Percentiles rank a stretch among this genome's conserved stretches.
phyloP scores from a whole-genome alignment of 805 yeast genomes.

The Schwanniomyces vanrijiae region DNA sequence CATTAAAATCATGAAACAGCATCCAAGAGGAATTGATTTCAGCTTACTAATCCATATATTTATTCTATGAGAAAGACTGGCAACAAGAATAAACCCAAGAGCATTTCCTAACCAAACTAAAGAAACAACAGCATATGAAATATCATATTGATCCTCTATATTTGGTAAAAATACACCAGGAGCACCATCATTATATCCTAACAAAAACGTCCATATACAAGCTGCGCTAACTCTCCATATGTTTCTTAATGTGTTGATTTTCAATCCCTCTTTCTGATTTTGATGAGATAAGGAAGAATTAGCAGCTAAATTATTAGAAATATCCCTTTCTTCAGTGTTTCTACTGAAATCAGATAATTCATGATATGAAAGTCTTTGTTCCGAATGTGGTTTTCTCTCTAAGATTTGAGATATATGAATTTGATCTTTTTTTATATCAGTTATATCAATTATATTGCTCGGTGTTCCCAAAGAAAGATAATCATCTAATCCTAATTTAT shows the following conservation, averaged over 20 bases:
- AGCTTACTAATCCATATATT: constrained; percentile 20
- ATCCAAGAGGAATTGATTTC: constrained; percentile 31
- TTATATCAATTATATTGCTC: background rate
- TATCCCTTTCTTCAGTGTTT: background rate
- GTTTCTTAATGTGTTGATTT: constrained; percentile 20
- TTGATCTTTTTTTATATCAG: background rate
- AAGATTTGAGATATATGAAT: background rate
- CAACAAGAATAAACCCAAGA: constrained; percentile 24
- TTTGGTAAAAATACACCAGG: constrained; percentile 29
- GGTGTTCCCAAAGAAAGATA: background rate
- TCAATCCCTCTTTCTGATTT: background rate
- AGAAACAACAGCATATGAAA: constrained; percentile 24
- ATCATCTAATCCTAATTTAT: background rate
- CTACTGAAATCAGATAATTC: background rate
- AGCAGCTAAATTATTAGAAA: background rate
- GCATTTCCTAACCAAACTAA: constrained; percentile 29
- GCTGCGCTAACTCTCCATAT: constrained; percentile 15
- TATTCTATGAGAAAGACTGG: constrained; percentile 22
- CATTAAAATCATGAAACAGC: constrained; percentile 34
- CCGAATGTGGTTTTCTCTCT: constrained; percentile 3
- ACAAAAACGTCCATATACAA: constrained; percentile 17
- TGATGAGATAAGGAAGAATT: background rate
- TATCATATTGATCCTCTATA: constrained; percentile 22
- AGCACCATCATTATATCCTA: constrained; percentile 26
- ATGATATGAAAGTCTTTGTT: background rate